These are phyloP conservation scores for Cryptococcus hybrid DNA, from an alignment of 1,284 basidiomycete genomes.

Conservation along the genomic window DNA sequence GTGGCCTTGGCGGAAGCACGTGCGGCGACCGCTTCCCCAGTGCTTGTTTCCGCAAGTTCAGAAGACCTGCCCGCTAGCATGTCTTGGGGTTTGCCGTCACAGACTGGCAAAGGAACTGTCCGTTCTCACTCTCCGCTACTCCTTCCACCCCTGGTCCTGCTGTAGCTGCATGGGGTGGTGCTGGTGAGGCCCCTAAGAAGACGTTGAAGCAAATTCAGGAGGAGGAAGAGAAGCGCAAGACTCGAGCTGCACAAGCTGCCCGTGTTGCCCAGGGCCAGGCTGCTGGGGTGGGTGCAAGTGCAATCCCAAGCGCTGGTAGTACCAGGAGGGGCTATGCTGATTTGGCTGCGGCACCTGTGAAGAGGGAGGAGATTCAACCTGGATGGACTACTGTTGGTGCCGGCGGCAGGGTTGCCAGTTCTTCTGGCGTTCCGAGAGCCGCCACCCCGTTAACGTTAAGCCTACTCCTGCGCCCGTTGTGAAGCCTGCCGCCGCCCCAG, in stretches of 20 bases:
- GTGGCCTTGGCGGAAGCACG: constrained; percentile 63
- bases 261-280: constrained; percentile 20
- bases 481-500: constrained; percentile 15
- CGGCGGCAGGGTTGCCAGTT: constrained; percentile 61
- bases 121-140: constrained; percentile 41
- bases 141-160: constrained; percentile 40
- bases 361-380: constrained; percentile 50
- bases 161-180: constrained; percentile 46
- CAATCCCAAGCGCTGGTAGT: constrained; percentile 15
- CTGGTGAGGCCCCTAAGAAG: constrained; percentile 64
- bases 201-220: constrained; percentile 99
- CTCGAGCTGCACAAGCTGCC: constrained; percentile 51
- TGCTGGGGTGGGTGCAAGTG: constrained; percentile 50
- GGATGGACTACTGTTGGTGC: constrained; percentile 85
- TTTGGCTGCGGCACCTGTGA: constrained; percentile 60
- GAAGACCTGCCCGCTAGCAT: constrained; percentile 44
- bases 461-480: constrained; percentile 19
- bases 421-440: constrained; percentile 18
- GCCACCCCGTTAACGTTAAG: constrained; percentile 33
- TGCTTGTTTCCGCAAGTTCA: constrained; percentile 35
- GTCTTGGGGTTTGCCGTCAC: constrained; percentile 52
- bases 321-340: constrained; percentile 75
- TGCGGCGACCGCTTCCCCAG: constrained; percentile 50
- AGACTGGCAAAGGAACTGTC: constrained; percentile 23
- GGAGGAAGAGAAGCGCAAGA: constrained; percentile 86